Evolutionary conservation across 495 filamentous ascomycete genomes (phyloP), one percentile per base, ranked within the genome.

Genomic region (Pseudevernia furfuracea): DNA sequence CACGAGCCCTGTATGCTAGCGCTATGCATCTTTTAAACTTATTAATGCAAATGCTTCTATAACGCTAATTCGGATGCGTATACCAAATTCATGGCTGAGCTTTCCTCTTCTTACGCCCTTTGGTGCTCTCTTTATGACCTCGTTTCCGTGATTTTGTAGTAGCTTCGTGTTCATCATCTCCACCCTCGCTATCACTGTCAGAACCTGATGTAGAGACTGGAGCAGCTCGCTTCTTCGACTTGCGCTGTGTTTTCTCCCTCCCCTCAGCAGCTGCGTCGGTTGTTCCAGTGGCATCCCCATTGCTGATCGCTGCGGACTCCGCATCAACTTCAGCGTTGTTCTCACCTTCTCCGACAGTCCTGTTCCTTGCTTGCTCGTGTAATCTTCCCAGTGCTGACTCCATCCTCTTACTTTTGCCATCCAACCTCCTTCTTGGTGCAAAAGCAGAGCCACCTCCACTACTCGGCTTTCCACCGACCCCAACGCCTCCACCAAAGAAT

Each of bases 381-480:
- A 96, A 78, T 76, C 83, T 83, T 60, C 80, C 80, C 70, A 96
- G 84, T 2, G 92, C 94, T 53, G 85, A 85, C 69, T 89, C 87
- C 88, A 97, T 92, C 66, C 92, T 79, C 79, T 85, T 89, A 66
- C 88, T 92, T 63, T 83, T 86, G 41, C 82, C 82, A 21, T 75
- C 82, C 1, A 63, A 69, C 60, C 80, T 82, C 66, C 83, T 82
- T 53, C 89, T 82, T 2, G 91, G 92, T 37, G 91, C 91, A 80
- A 94, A 96, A 1, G 85, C 86, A 58, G 88, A 86, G 44, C 79
- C 79, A 70, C 1, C 78, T 74, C 1, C 41, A 44, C 64, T 48
- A 32, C 41, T 69, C 39, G 56, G 58, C 48, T 56, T 66, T 37
- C 73, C 75, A 1, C 82, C 82, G 15, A 75, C 71, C 0, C 87